A percentile compares a stretch with the other conserved stretches of the same genome.
These are phyloP conservation scores for Termitomyces sp. DNA, from an alignment of 768 basidiomycete genomes.

Conservation along the genomic window DNA sequence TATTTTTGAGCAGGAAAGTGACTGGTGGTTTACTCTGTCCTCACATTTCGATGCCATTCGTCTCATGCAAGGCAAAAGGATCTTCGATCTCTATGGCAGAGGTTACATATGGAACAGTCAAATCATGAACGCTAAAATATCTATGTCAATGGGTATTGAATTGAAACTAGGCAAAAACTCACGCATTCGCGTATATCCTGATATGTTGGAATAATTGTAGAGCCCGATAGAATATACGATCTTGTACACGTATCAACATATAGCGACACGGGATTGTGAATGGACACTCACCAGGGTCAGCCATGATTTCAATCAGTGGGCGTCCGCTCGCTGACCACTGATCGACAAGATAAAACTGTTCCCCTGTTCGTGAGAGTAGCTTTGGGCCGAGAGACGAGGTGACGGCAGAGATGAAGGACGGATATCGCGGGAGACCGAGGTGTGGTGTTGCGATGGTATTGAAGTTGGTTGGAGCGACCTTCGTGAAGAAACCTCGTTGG, in stretches of 20 bases:
- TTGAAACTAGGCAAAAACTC: slow-evolving; percentile 18
- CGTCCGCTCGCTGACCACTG: slow-evolving; percentile 64
- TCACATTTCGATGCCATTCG: slow-evolving; percentile 60
- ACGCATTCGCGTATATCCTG: slow-evolving; percentile 80
- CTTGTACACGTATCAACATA: slow-evolving; percentile 25
- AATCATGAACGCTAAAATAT: slow-evolving; percentile 54
- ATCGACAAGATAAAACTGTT: slow-evolving; percentile 72
- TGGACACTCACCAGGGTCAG: slow-evolving; percentile 57
- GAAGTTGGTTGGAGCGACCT: slow-evolving; percentile 72
- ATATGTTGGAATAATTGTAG: slow-evolving; percentile 62
- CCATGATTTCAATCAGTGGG: slow-evolving; percentile 70
- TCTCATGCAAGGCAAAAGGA: slow-evolving; percentile 50
- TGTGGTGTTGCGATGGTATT: slow-evolving; percentile 82
- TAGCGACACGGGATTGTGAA: neutral
- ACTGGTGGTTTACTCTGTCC: slow-evolving; percentile 12
- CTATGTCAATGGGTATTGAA: neutral
- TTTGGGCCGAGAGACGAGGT: slow-evolving; percentile 55
- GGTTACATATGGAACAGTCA: slow-evolving; percentile 80
- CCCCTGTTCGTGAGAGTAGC: slow-evolving; percentile 73
- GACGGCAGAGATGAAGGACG: slow-evolving; percentile 51
- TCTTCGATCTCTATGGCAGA: slow-evolving; percentile 67
- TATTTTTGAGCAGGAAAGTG: neutral
- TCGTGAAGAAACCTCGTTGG: slow-evolving; percentile 66
- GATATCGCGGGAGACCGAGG: slow-evolving; percentile 65
- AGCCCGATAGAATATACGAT: slow-evolving; percentile 70